Percentiles rank a stretch among this genome's conserved stretches.
phyloP scores from a whole-genome alignment of 1,139 yeast genomes.

The Yamadazyma membranifaciens region DNA sequence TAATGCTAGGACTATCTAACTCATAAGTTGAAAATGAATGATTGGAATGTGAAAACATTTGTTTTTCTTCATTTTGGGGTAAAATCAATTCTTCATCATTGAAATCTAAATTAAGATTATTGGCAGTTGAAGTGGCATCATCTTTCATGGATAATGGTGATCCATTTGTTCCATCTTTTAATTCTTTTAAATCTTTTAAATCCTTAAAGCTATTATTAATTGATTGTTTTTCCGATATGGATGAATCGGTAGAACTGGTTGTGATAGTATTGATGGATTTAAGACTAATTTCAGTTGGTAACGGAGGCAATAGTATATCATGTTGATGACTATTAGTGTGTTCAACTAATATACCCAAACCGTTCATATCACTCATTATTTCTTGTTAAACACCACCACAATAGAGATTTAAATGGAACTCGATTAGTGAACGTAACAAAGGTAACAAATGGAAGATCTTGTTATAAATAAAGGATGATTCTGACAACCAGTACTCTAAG shows the following conservation, averaged over 20 bases:
- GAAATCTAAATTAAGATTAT: background rate
- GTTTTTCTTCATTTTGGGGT: background rate
- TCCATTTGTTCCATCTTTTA: too few species aligned
- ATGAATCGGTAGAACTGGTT: too few species aligned
- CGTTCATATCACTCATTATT: constrained; percentile 11
- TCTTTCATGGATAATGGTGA: background rate
- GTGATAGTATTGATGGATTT: constrained; percentile 1
- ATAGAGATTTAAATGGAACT: too few species aligned
- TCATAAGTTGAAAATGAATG: constrained; percentile 27
- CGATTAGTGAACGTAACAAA: too few species aligned
- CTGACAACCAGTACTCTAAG: too few species aligned
- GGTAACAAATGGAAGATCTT: too few species aligned
- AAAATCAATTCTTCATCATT: too few species aligned
- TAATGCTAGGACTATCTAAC: constrained; percentile 29
- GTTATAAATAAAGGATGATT: too few species aligned
- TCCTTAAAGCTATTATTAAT: too few species aligned
- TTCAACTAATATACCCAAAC: constrained; percentile 33
- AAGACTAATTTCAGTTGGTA: constrained; percentile 23
- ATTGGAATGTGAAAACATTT: constrained; percentile 15
- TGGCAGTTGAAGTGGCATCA: background rate
- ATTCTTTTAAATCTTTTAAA: too few species aligned
- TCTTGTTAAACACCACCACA: too few species aligned
- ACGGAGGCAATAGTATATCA: constrained; percentile 32
- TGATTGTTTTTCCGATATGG: too few species aligned
- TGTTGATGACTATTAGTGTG: constrained; percentile 13